Evolutionary conservation across 176 grass and related monocot species (phyloP).

Genomic region (Tillandsia leiboldiana): DNA sequence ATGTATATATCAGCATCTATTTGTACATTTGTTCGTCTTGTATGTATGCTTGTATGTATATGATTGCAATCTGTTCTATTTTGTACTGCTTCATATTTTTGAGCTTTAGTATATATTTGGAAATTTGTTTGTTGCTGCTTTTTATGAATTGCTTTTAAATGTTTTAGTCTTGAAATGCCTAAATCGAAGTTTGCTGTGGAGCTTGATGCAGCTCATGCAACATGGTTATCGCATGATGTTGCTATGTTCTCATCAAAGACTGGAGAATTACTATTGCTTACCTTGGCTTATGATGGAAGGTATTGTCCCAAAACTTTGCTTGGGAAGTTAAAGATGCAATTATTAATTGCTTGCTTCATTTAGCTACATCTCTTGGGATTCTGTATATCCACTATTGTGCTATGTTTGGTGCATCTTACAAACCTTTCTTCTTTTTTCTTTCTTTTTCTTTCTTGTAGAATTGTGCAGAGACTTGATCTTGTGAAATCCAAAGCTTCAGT

Average conservation of each 20-base stretch:
- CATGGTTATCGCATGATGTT: slow-evolving; percentile 81
- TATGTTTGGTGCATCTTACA: too few species aligned
- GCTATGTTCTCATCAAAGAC: slow-evolving; percentile 78
- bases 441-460: slow-evolving; percentile 37
- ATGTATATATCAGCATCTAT: too few species aligned
- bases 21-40: too few species aligned
- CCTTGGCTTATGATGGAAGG: too few species aligned
- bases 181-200: slow-evolving; percentile 73
- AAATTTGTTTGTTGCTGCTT: not conserved
- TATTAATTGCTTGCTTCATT: too few species aligned
- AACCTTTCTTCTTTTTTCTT: not conserved
- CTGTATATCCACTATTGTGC: too few species aligned
- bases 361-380: too few species aligned
- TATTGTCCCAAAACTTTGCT: too few species aligned
- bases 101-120: not conserved
- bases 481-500: slow-evolving; percentile 89
- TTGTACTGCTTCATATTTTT: not conserved
- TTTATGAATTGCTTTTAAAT: slow-evolving; percentile 3
- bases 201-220: slow-evolving; percentile 84
- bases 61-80: not conserved
- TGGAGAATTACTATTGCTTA: slow-evolving; percentile 46
- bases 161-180: slow-evolving; percentile 71
- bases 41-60: not conserved
- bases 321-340: too few species aligned
- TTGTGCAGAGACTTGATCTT: slow-evolving; percentile 92